phyloP scores from a whole-genome alignment of 768 basidiomycete genomes.

The Lanmaoa rubissima region DNA sequence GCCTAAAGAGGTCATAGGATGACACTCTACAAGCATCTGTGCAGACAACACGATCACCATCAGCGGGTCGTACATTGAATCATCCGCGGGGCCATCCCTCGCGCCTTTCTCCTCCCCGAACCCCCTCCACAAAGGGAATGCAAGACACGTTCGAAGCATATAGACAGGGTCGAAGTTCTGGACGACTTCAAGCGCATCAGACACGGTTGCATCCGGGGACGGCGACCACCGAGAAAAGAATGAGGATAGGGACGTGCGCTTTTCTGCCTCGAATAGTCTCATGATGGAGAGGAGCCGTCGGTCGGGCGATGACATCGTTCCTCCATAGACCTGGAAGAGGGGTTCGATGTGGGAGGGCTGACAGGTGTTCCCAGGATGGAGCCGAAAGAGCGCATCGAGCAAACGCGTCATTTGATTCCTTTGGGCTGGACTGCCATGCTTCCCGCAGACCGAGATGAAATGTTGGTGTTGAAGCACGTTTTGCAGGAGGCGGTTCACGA shows the following conservation, averaged over 20 bases:
- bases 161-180: conserved; percentile 64
- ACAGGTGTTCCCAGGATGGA: conserved; percentile 80
- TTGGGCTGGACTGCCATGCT: conserved; percentile 22
- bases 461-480: conserved; percentile 66
- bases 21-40: conserved; percentile 59
- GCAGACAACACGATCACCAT: conserved; percentile 70
- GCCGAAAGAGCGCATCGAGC: conserved; percentile 64
- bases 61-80: conserved; percentile 72
- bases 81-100: conserved; percentile 30
- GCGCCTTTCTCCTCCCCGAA: conserved; percentile 38
- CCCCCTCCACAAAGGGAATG: conserved; percentile 66
- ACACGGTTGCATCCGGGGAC: conserved; percentile 40
- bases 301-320: conserved; percentile 67
- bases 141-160: conserved; percentile 68
- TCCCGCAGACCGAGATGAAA: conserved; percentile 49
- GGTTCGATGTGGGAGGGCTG: conserved; percentile 83
- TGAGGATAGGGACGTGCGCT: conserved; percentile 59
- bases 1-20: conserved; percentile 53
- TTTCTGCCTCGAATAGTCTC: conserved; percentile 71
- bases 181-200: conserved; percentile 59
- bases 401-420: conserved; percentile 54
- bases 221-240: conserved; percentile 69
- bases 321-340: conserved; percentile 70
- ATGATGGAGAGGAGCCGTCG: conserved; percentile 69
- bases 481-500: conserved; percentile 77